Percentiles rank a stretch among this genome's conserved stretches.
These are phyloP conservation scores for Neofusicoccum parvum DNA, from an alignment of 2,329 filamentous ascomycete genomes.

Conservation along the genomic window DNA sequence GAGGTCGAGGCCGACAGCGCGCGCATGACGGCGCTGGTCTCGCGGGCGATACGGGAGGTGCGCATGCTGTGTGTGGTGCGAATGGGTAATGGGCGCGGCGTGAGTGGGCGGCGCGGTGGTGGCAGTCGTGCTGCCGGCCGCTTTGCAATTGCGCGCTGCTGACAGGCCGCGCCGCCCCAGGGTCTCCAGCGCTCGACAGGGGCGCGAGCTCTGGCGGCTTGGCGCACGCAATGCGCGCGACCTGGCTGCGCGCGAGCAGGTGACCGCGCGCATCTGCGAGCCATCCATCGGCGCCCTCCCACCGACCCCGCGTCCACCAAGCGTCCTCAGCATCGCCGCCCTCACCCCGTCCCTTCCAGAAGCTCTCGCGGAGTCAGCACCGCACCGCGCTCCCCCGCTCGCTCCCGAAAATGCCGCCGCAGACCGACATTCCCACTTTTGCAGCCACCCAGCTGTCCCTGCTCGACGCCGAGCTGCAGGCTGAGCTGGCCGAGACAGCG, in stretches of 20 bases:
- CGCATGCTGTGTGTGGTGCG: conserved; percentile 31
- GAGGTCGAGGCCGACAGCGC: conserved; percentile 12
- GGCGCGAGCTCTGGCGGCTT: background rate
- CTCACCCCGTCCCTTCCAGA: conserved; percentile 2
- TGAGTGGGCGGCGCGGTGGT: background rate
- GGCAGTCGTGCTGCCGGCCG: background rate
- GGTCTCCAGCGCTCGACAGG: background rate
- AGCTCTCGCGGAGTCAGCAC: conserved; percentile 1
- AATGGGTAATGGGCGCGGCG: background rate
- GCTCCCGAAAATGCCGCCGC: conserved; percentile 12
- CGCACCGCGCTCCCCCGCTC: background rate
- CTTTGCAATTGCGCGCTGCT: background rate
- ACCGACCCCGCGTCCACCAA: conserved; percentile 7
- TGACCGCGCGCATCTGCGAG: background rate
- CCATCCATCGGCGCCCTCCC: background rate
- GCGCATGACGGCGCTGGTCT: conserved; percentile 29
- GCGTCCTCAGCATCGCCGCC: conserved; percentile 1
- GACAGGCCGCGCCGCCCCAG: background rate
- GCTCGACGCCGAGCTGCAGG: conserved; percentile 69
- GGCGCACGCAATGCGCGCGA: conserved; percentile 8
- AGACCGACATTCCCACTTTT: conserved; percentile 59
- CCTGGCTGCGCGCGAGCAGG: background rate
- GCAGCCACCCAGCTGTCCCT: conserved; percentile 71
- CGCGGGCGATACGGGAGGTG: conserved; percentile 41
- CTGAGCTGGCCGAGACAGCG: conserved; percentile 71